These are phyloP conservation scores for Zygotorulaspora chibaensis DNA, from an alignment of 805 yeast species.

Conservation along the genomic window DNA sequence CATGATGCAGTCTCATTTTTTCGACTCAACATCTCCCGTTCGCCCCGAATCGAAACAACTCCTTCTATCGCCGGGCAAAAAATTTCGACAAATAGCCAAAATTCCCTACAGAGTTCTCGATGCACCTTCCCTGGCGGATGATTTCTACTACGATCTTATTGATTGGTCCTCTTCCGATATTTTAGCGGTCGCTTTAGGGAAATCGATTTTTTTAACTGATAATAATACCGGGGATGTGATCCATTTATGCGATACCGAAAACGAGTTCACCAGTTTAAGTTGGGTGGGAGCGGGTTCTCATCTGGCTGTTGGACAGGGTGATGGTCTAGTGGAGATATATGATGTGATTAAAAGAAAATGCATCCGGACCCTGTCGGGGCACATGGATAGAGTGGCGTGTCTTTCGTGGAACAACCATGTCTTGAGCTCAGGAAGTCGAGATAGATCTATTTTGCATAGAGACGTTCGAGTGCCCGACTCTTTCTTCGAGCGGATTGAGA, in stretches of 20 bases:
- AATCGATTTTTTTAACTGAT: slow-evolving; percentile 86
- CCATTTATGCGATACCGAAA: slow-evolving; percentile 67
- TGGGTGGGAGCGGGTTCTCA: slow-evolving; percentile 97
- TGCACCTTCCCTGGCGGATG: slow-evolving; percentile 94
- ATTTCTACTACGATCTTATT: slow-evolving; percentile 83
- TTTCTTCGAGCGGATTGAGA: slow-evolving; percentile 62
- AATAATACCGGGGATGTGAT: slow-evolving; percentile 80
- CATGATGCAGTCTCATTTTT: slow-evolving; percentile 61
- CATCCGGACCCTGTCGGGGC: slow-evolving; percentile 90
- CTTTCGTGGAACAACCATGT: slow-evolving; percentile 93
- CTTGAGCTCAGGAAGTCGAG: slow-evolving; percentile 82
- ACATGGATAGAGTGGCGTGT: slow-evolving; percentile 76
- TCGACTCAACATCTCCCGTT: slow-evolving; percentile 74
- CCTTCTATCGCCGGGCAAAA: slow-evolving; percentile 76
- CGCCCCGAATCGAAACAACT: slow-evolving; percentile 81
- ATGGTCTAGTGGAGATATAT: slow-evolving; percentile 91
- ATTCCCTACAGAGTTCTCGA: slow-evolving; percentile 91
- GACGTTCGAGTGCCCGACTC: slow-evolving; percentile 89
- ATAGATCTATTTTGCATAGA: slow-evolving; percentile 76
- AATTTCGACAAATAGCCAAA: slow-evolving; percentile 70
- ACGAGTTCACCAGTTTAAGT: slow-evolving; percentile 78
- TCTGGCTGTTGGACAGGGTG: slow-evolving; percentile 83
- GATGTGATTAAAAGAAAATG: slow-evolving; percentile 81
- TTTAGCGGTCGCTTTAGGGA: slow-evolving; percentile 85
- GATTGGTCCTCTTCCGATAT: slow-evolving; percentile 94